Conservation (phyloP, 805 yeast genomes). For the Metahyphopichia silvanorum region DNA sequence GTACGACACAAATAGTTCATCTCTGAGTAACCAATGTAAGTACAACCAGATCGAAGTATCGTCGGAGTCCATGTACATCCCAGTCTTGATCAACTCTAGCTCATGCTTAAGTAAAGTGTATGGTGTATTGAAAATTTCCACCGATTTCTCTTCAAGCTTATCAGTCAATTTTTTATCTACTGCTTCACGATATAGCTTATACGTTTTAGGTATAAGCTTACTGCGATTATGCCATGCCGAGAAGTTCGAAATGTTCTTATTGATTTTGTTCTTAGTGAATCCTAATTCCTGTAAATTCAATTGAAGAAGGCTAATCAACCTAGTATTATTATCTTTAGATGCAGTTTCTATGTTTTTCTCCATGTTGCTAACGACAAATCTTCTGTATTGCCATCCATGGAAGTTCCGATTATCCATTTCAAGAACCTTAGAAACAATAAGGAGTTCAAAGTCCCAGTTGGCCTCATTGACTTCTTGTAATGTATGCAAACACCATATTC, state of each 20-base stretch:
- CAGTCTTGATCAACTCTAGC: constrained; percentile 67
- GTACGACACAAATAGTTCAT: constrained; percentile 32
- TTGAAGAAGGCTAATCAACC: constrained; percentile 14
- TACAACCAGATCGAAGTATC: constrained; percentile 95
- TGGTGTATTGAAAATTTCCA: constrained; percentile 26
- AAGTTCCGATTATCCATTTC: constrained; percentile 77
- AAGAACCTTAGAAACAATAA: constrained; percentile 64
- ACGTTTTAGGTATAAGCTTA: constrained; percentile 57
- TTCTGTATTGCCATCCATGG: constrained; percentile 95
- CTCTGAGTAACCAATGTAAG: constrained; percentile 69
- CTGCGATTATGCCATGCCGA: constrained; percentile 96
- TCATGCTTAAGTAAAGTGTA: constrained; percentile 50
- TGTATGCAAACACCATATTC: constrained; percentile 69
- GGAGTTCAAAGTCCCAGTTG: constrained; percentile 70
- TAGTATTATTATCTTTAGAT: constrained; percentile 1
- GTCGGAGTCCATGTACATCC: constrained; percentile 88
- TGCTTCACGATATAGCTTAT: constrained; percentile 14
- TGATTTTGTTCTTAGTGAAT: constrained; percentile 76
- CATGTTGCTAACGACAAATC: constrained; percentile 55
- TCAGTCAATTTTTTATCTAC: constrained; percentile 3
- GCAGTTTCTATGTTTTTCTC: constrained; percentile 14
- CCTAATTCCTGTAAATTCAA: constrained; percentile 54
- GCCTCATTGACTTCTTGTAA: constrained; percentile 46
- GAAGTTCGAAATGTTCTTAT: constrained; percentile 82
- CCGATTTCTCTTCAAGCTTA: constrained; percentile 5